phyloP scores from a whole-genome alignment of 2,329 filamentous ascomycete species.

The Daldinia sp. region DNA sequence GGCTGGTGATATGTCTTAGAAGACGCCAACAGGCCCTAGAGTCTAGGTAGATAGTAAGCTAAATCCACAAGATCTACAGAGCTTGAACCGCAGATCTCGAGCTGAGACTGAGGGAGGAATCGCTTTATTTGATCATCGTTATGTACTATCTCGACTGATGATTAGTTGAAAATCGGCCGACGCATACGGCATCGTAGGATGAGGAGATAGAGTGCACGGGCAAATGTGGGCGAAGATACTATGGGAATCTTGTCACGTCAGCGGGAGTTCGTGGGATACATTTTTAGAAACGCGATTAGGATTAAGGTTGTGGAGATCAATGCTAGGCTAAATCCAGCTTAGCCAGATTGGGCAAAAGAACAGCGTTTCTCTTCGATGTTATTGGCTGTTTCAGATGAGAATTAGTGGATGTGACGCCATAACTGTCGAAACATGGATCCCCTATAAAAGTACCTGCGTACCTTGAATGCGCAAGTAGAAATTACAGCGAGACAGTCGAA shows the following conservation, averaged over 20 bases:
- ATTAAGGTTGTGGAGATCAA: slow-evolving; percentile 31
- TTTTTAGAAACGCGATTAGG: slow-evolving; percentile 37
- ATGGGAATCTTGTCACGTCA: slow-evolving; percentile 16
- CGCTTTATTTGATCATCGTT: not conserved
- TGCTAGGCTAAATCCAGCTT: slow-evolving; percentile 20
- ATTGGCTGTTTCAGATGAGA: slow-evolving; percentile 26
- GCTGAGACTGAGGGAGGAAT: slow-evolving; percentile 1
- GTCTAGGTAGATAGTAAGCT: slow-evolving; percentile 13
- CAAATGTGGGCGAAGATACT: not conserved
- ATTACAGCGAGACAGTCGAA: slow-evolving; percentile 6
- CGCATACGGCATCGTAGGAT: not conserved
- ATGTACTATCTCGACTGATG: not conserved
- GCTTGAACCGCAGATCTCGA: not conserved
- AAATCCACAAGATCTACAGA: slow-evolving; percentile 19
- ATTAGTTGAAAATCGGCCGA: slow-evolving; percentile 7
- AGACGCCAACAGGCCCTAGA: not conserved
- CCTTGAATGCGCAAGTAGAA: not conserved
- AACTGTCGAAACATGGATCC: slow-evolving; percentile 15
- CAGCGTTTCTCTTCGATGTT: not conserved
- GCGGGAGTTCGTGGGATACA: slow-evolving; percentile 30
- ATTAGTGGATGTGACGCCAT: slow-evolving; percentile 34
- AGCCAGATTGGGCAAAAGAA: slow-evolving; percentile 27
- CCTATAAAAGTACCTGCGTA: slow-evolving; percentile 10
- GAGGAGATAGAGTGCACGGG: not conserved
- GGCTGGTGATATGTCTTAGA: slow-evolving; percentile 21